These are phyloP conservation scores for Rhizopus delemar DNA, from an alignment of 371 early-diverging fungal species.

Conservation along the genomic window DNA sequence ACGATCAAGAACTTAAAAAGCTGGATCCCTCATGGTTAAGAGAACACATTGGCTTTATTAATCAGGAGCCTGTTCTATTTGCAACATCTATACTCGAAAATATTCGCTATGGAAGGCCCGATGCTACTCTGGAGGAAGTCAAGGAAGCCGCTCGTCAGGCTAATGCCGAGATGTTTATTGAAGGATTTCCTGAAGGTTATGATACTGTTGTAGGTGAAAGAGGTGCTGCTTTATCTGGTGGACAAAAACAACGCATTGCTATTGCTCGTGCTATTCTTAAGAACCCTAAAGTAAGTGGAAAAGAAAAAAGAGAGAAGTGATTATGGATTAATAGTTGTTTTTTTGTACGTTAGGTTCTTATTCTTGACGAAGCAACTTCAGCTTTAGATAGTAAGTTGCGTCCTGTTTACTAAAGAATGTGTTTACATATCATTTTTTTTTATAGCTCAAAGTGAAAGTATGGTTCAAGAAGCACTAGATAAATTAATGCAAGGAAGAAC, in stretches of 20 bases:
- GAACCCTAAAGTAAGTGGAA: conserved; percentile 53
- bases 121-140: conserved; percentile 61
- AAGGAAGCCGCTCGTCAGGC: conserved; percentile 68
- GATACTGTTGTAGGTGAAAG: conserved; percentile 65
- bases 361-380: conserved; percentile 82
- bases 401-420: not conserved
- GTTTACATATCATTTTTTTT: conserved; percentile 4
- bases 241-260: conserved; percentile 84
- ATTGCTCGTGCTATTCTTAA: conserved; percentile 75
- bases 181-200: conserved; percentile 66
- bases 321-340: not conserved
- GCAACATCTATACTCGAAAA: conserved; percentile 76
- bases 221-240: conserved; percentile 77
- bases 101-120: conserved; percentile 65
- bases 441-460: conserved; percentile 65
- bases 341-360: conserved; percentile 47
- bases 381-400: conserved; percentile 52
- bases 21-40: conserved; percentile 65
- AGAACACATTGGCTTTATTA: conserved; percentile 68
- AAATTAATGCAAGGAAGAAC: conserved; percentile 69
- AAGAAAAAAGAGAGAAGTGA: not conserved
- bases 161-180: conserved; percentile 72
- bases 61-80: conserved; percentile 78
- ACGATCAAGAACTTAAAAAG: conserved; percentile 51
- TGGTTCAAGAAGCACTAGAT: conserved; percentile 72